Conservation (phyloP, 345 rosid species). For the Trapa incisa region DNA sequence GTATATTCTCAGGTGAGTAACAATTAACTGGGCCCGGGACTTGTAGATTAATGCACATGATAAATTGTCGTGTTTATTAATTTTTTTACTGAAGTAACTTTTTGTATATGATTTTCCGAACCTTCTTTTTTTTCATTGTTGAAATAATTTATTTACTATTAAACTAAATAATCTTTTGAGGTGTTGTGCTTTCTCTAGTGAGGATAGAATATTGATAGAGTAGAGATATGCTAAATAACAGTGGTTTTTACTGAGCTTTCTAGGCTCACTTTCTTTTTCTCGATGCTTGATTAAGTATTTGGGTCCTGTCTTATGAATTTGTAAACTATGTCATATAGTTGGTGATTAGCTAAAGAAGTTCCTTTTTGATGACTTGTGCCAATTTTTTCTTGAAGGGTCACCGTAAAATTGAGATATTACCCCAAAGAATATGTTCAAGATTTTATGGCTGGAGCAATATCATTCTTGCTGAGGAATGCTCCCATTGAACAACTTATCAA, state of each 20-base stretch:
- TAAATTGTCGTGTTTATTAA: too few relatives aligned
- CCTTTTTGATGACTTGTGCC: neutral
- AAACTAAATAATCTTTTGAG: neutral
- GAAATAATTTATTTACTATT: neutral
- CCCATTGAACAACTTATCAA: constrained; percentile 33
- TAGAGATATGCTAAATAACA: neutral
- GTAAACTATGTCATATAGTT: neutral
- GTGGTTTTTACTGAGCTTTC: neutral
- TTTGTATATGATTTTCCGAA: neutral
- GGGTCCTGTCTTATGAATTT: constrained; percentile 1
- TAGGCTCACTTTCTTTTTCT: neutral
- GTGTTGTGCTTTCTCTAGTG: neutral
- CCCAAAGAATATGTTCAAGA: constrained; percentile 52
- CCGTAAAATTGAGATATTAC: constrained; percentile 55
- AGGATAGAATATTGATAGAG: neutral
- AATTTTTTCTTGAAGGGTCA: constrained; percentile 29
- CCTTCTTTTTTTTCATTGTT: neutral
- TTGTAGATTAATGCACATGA: too few relatives aligned
- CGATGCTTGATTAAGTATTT: neutral
- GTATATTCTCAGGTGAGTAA: constrained; percentile 54
- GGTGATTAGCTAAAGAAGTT: neutral
- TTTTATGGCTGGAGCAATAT: constrained; percentile 61
- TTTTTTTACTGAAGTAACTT: too few relatives aligned
- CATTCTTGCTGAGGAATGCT: constrained; percentile 84
- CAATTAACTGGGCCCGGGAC: neutral